Evolutionary conservation across 2,329 filamentous ascomycete genomes (phyloP).

Genomic region (Pyrenophora graminea): DNA sequence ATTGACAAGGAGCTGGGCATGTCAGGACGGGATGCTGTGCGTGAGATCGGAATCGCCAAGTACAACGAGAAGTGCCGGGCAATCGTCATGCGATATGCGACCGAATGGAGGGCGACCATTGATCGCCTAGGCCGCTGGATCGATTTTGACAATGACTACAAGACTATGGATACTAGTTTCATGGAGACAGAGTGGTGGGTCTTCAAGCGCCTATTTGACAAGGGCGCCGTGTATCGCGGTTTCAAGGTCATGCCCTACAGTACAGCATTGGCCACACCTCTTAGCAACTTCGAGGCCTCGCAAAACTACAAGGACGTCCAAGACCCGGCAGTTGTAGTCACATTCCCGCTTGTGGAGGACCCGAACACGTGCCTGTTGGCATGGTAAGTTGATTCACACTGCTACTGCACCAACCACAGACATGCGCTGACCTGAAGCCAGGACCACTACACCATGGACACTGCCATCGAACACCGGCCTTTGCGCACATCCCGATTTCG

Average conservation of each 20-base stretch:
- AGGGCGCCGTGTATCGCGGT: constrained; percentile 85
- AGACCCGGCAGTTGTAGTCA: constrained; percentile 86
- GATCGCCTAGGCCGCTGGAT: constrained; percentile 93
- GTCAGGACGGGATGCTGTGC: constrained; percentile 83
- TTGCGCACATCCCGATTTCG: constrained; percentile 78
- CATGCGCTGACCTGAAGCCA: constrained; percentile 15
- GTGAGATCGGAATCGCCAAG: constrained; percentile 80
- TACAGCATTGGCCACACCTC: constrained; percentile 82
- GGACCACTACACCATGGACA: constrained; percentile 85
- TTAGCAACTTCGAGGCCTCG: constrained; percentile 92
- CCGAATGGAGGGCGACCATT: constrained; percentile 86
- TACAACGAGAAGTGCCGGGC: constrained; percentile 92
- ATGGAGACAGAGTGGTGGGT: constrained; percentile 99
- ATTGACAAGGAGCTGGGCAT: constrained; percentile 96
- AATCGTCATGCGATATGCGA: constrained; percentile 89
- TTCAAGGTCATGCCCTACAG: constrained; percentile 95
- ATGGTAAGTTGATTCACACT: constrained; percentile 56
- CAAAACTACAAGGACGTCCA: constrained; percentile 95
- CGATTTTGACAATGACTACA: constrained; percentile 97
- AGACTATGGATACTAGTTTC: constrained; percentile 93
- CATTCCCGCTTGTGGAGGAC: constrained; percentile 81
- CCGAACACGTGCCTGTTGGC: constrained; percentile 76
- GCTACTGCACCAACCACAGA: not conserved
- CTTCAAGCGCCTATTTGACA: constrained; percentile 90
- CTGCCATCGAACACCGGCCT: constrained; percentile 79